Evolutionary conservation across 176 grass and related monocot species (phyloP), one percentile per base, ranked within the genome.

Genomic region (Oryza longistaminata): DNA sequence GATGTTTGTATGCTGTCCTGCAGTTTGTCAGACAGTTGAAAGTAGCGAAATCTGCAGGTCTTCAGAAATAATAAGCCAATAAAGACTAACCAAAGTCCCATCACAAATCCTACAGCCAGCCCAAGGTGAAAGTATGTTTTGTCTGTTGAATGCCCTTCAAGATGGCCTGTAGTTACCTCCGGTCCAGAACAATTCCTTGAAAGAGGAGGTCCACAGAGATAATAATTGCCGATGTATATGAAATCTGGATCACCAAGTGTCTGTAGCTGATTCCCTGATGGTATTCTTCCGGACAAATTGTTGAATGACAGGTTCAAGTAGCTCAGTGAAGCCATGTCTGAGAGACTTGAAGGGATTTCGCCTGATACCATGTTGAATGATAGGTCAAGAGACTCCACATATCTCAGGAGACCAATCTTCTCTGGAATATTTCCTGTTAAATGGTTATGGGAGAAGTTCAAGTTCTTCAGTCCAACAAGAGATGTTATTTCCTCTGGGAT

Each of bases 361-460:
- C 85, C 71, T 4, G 6, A 88, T 16, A 88, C 44, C 19, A 48
- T 12, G 2, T 88, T 91, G 52, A 44, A 39, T 1, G 89, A 91
- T 1, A 91, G 31, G 9, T 90, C 89, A 25, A 90, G 75, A 15
- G 84, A 90, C 62, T 87, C 84, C 62, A 87, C 37, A 52, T 58
- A 27, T n/a, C 5, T 2, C 37, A 39, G 24, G 1, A 87, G 9
- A 11, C 85, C 76, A 2, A 87, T 66, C 12, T 75, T 84, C 42
- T 84, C 52, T 6, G 81, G 85, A 53, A 91, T 87, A 0, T 17
- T 24, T 42, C 85, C 85, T 1, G 37, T 37, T 22, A 90, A 53
- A 16, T 50, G 78, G 21, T 91, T 91, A 11, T 45, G 25, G 35
- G 85, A 91, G 7, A 91, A 15, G n/a, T 91, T 87, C 69, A 91